Percentiles rank a stretch among this genome's conserved stretches.
These are phyloP conservation scores for Nigrospora osmanthi DNA, from an alignment of 2,329 filamentous ascomycete species.

Conservation along the genomic window DNA sequence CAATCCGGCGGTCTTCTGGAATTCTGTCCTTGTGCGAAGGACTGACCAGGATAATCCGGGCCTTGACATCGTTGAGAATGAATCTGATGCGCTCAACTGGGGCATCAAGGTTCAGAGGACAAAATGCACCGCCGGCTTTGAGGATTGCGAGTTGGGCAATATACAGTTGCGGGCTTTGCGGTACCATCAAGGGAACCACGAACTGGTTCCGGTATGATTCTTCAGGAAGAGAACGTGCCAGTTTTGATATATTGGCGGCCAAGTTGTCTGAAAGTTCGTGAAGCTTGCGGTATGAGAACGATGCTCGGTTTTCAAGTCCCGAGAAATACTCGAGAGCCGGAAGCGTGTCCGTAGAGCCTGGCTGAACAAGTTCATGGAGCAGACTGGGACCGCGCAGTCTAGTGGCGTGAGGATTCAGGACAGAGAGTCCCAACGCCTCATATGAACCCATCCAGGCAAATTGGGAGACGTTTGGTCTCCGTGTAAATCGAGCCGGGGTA, in stretches of 20 bases:
- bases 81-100: slow-evolving; percentile 72
- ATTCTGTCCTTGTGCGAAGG: slow-evolving; percentile 33
- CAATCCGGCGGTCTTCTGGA: slow-evolving; percentile 16
- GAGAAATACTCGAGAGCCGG: slow-evolving; percentile 5
- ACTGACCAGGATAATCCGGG: slow-evolving; percentile 60
- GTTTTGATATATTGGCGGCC: slow-evolving; percentile 39
- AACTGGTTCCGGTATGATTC: slow-evolving; percentile 19
- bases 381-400: slow-evolving; percentile 34
- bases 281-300: slow-evolving; percentile 55
- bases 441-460: neutral
- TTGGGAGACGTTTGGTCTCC: too few species aligned
- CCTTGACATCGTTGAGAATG: slow-evolving; percentile 69
- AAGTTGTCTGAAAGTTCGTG: slow-evolving; percentile 50
- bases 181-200: slow-evolving; percentile 68
- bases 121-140: slow-evolving; percentile 78
- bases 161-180: slow-evolving; percentile 72
- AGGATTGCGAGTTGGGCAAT: slow-evolving; percentile 69
- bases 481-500: too few species aligned
- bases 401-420: slow-evolving; percentile 35
- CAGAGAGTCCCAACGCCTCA: slow-evolving; percentile 24
- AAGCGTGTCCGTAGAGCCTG: neutral
- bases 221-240: slow-evolving; percentile 12
- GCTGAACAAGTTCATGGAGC: slow-evolving; percentile 25
- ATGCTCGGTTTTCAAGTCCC: slow-evolving; percentile 18
- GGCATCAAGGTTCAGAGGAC: slow-evolving; percentile 71